Evolutionary conservation across 495 filamentous ascomycete genomes (phyloP), one percentile per base, ranked within the genome.

Genomic region (Rostrohypoxylon terebratum): DNA sequence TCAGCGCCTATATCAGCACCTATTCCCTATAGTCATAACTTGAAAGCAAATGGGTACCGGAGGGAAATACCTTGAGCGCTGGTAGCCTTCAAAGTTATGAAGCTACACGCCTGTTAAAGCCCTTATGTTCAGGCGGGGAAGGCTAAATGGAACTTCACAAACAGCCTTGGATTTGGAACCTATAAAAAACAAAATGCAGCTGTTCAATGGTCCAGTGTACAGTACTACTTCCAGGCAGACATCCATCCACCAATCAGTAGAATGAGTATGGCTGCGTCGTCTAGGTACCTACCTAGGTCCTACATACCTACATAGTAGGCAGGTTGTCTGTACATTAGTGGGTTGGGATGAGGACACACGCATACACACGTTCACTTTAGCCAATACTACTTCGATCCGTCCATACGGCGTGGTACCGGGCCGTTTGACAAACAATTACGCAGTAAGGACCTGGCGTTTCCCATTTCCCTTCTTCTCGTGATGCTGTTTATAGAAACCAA

Each of bases 181-280:
- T 50, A 48, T 67, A n/a, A 42, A 50, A 63, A 34, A 23, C 38
- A 50, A 64, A 53, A 51, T 34, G 53, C 14, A 44, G n/a, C n/a
- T 59, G 20, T n/a, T 45, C 36, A 64, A 51, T 9, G 57, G 23
- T 28, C 6, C 28, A 28, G 6, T 28, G 28, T 28, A 28, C 28
- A 28, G 28, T 28, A 28, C 38, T 38, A 38, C 38, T 14, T 42
- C 1, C 14, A 42, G 38, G 13, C n/a, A n/a, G 38, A 13, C 13
- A 45, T 50, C 66, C 71, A 73, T 66, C 69, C 61, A 73, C 66
- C 71, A 73, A 69, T 73, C 61, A 73, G 50, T 73, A 25, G 31
- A 47, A 6, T 13, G 6, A 47, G 45, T 45, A 20, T 54, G 51
- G 14, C 42, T 69, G 66, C 62, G 71, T 74, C 66, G 50, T 36